These are phyloP conservation scores for Colletotrichum zoysiae DNA, from an alignment of 2,329 filamentous ascomycete genomes.

Conservation along the genomic window DNA sequence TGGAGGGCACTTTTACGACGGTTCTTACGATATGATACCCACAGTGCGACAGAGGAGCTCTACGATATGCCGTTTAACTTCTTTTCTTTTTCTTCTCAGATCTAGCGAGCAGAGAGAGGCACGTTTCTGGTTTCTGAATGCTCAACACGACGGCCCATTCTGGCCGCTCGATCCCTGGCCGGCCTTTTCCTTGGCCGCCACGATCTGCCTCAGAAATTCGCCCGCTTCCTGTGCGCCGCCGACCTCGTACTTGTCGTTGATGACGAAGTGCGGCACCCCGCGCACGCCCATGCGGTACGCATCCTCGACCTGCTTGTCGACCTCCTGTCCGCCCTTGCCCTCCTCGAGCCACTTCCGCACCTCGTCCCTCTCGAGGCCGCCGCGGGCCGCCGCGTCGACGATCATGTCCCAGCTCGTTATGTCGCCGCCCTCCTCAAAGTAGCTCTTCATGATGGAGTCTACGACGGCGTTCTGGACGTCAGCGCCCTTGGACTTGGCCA, in stretches of 20 bases:
- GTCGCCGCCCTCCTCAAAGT: conserved; percentile 75
- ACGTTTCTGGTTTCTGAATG: background rate
- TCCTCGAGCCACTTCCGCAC: conserved; percentile 66
- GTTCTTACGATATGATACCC: conserved; percentile 32
- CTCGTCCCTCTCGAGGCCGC: conserved; percentile 65
- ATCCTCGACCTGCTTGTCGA: conserved; percentile 67
- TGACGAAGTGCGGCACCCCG: conserved; percentile 81
- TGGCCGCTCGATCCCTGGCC: conserved; percentile 4
- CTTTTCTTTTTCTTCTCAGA: background rate
- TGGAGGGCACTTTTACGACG: conserved; percentile 6
- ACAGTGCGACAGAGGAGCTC: conserved; percentile 33
- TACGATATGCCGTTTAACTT: conserved; percentile 21
- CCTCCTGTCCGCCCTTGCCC: conserved; percentile 67
- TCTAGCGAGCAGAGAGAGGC: background rate
- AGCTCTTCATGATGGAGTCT: conserved; percentile 72
- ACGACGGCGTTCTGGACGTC: conserved; percentile 71
- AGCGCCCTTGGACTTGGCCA: conserved; percentile 66
- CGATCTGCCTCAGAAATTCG: conserved; percentile 75
- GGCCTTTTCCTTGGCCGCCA: conserved; percentile 57
- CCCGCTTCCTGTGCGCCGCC: conserved; percentile 79
- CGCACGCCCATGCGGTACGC: conserved; percentile 65
- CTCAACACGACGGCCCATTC: conserved; percentile 33
- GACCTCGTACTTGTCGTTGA: conserved; percentile 76
- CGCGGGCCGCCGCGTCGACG: conserved; percentile 63
- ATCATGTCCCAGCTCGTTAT: conserved; percentile 70